Percentiles rank a stretch among this genome's conserved stretches.
Conservation (phyloP, 2,329 filamentous ascomycete species). For the Xylariaceae sp. region DNA sequence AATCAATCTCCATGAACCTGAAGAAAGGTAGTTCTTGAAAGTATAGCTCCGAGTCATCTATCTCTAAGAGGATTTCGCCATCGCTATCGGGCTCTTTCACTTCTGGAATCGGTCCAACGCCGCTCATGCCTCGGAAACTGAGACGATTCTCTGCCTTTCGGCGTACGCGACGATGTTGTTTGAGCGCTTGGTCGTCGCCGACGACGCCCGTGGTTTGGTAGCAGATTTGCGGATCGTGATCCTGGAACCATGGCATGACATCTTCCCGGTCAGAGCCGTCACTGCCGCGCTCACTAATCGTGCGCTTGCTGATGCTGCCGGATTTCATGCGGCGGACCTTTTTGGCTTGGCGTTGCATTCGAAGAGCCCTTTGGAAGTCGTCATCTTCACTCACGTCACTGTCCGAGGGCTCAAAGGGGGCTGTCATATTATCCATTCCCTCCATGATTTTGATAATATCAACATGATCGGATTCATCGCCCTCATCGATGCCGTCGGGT, state of each 20-base stretch:
- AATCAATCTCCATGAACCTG: slow-evolving; percentile 33
- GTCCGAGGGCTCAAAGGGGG: slow-evolving; percentile 24
- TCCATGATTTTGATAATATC: slow-evolving; percentile 27
- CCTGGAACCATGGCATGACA: slow-evolving; percentile 27
- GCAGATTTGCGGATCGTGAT: slow-evolving; percentile 17
- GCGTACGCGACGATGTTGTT: slow-evolving; percentile 28
- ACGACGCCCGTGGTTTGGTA: no score
- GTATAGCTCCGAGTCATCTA: slow-evolving; percentile 29
- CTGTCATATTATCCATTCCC: slow-evolving; percentile 16
- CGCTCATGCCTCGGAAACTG: slow-evolving; percentile 29
- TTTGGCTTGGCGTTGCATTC: slow-evolving; percentile 21
- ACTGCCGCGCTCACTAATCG: slow-evolving; percentile 33
- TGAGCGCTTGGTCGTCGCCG: no score
- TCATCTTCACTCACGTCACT: slow-evolving; percentile 24
- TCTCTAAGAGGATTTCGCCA: slow-evolving; percentile 30
- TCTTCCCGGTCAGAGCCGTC: slow-evolving; percentile 32
- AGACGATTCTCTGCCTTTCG: slow-evolving; percentile 30
- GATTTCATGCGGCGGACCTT: slow-evolving; percentile 31
- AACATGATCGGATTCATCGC: slow-evolving; percentile 28
- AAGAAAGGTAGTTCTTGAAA: slow-evolving; percentile 32
- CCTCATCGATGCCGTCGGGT: slow-evolving; percentile 28
- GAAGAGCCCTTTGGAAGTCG: slow-evolving; percentile 23
- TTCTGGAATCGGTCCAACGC: slow-evolving; percentile 31
- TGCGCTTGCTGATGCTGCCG: slow-evolving; percentile 34
- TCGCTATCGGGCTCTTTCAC: slow-evolving; percentile 32